Evolutionary conservation across 139 green algal species (phyloP), one percentile per base, ranked within the genome.

Genomic region (Pleodorina starrii): DNA sequence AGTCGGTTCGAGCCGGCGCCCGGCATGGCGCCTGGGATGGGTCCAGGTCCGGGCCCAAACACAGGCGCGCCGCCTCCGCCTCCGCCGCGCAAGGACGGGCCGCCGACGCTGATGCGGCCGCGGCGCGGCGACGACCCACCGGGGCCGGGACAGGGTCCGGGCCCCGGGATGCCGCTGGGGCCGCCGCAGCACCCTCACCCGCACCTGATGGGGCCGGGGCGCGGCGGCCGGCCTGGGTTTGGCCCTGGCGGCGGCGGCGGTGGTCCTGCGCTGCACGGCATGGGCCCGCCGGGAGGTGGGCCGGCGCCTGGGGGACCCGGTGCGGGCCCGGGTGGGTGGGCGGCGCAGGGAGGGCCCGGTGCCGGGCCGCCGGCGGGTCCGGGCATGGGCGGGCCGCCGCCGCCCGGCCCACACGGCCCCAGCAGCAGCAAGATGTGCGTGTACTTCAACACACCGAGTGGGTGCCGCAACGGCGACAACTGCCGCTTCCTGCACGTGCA

Each of bases 401-500:
- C 32, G 2, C 27, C 35, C 12, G 25, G 57, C 36, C 29, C 16
- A 3, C 38, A 57, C 35, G 76, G 48, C 50, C 43, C 44, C 14
- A 7, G 44, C 46, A 66, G 74, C 51, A 54, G 36, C 43, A 88
- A 88, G 66, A 29, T 89, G 27, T 89, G 69, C 84, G 48, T 42
- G 2, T 89, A 74, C 27, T 89, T 89, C 51, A 89, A 89, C 50
- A 74, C 84, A 0, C 84, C 84, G 5, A 17, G 23, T 0, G 84
- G 84, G 27, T 89, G 84, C 50, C 69, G 84, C 35, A 89, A 89
- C 69, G 84, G 84, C 48, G 84, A 89, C 84, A 40, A 6, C 3
- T 89, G 84, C 35, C 69, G 84, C n/a, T 89, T 89, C 69, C 69
- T 89, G 50, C 84, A 88, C 83, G 23, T 89, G 19, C 38, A 60